Evolutionary conservation across 768 basidiomycete genomes (phyloP), one percentile per base, ranked within the genome.

Genomic region (Cystofilobasidium bisporidii): DNA sequence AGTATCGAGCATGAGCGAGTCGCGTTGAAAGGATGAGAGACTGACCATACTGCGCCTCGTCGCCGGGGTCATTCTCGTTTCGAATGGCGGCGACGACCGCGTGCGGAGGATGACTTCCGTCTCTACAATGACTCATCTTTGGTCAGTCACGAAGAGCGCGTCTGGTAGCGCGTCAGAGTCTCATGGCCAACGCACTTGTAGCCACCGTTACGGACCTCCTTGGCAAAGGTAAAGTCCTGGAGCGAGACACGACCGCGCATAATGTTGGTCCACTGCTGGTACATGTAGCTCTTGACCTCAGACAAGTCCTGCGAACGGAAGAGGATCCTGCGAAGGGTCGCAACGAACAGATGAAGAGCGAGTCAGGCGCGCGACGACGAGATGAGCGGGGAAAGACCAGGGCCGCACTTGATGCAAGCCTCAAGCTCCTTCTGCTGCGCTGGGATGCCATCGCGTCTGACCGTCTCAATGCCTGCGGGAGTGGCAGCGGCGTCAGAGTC

Each of bases 361-460:
- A 43, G 1, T 11, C 3, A 1, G 30, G 0, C 28, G 20, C n/a
- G n/a, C n/a, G n/a, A n/a, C n/a, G n/a, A n/a, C n/a, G n/a, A n/a
- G n/a, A n/a, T n/a, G n/a, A n/a, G n/a, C n/a, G n/a, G n/a, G n/a
- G n/a, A n/a, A n/a, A n/a, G n/a, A n/a, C n/a, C n/a, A 22, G 14
- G 0, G 0, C 75, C 81, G 71, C 72, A 94, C 93, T 92, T 96
- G 63, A 97, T 76, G 72, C 86, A 87, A 8, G 81, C 84, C 76
- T 98, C 94, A 1, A 87, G 84, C 85, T 98, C 92, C 79, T 96
- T 97, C 73, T 85, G 83, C 74, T 91, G 89, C 0, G 92, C 96
- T 5, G 84, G 83, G 36, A 96, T 85, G 14, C 91, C 91, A 73
- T 99, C 96, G 67, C 96, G 81, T 8, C 96, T 83, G 36, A 98